phyloP scores from a whole-genome alignment of 1,139 yeast species.

The Nakaseomyces bracarensis region DNA sequence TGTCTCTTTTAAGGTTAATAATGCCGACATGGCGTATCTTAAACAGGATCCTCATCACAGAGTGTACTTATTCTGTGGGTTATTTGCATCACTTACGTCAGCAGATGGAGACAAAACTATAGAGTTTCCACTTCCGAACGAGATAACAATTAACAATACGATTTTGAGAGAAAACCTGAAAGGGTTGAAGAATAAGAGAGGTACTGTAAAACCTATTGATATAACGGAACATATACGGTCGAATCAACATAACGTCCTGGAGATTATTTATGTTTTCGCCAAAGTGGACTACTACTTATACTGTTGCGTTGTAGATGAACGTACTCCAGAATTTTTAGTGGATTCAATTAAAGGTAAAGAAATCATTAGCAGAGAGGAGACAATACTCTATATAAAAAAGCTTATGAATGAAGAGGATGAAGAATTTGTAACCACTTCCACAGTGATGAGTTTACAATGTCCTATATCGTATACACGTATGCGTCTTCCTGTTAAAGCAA shows the following conservation, averaged over 20 bases:
- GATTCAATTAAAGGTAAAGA: slow-evolving; percentile 34
- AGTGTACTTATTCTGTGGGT: slow-evolving; percentile 43
- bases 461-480: slow-evolving; percentile 57
- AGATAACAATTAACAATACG: slow-evolving; percentile 42
- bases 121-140: slow-evolving; percentile 45
- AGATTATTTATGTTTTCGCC: slow-evolving; percentile 47
- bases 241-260: slow-evolving; percentile 37
- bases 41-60: slow-evolving; percentile 16
- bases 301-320: slow-evolving; percentile 46
- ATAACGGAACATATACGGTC: slow-evolving; percentile 39
- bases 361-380: slow-evolving; percentile 42
- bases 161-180: slow-evolving; percentile 42
- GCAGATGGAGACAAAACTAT: slow-evolving; percentile 11
- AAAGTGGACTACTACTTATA: slow-evolving; percentile 40
- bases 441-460: slow-evolving; percentile 50
- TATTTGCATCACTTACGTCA: slow-evolving; percentile 21
- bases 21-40: slow-evolving; percentile 19
- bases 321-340: slow-evolving; percentile 36
- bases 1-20: slow-evolving; percentile 34
- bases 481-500: slow-evolving; percentile 51
- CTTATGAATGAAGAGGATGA: slow-evolving; percentile 40
- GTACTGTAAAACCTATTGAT: slow-evolving; percentile 63
- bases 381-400: slow-evolving; percentile 37
- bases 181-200: slow-evolving; percentile 53
- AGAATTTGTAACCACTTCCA: slow-evolving; percentile 48